A percentile compares a stretch with the other conserved stretches of the same genome.
phyloP scores from a whole-genome alignment of 163 green algal genomes.

The Trebouxia gelatinosa region DNA sequence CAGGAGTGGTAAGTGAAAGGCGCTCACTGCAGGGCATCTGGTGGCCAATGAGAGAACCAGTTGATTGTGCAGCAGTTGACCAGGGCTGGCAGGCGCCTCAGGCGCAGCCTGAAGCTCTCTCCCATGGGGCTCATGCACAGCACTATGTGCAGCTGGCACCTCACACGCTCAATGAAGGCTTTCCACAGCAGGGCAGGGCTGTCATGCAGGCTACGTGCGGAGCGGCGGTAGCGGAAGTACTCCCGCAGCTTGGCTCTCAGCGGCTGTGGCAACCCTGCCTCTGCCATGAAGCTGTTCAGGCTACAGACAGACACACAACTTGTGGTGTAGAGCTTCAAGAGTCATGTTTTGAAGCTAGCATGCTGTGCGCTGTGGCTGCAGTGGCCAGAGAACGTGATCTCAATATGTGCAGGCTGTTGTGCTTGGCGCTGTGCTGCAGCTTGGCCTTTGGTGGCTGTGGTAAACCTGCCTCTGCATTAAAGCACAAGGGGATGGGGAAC shows the following conservation, averaged over 20 bases:
- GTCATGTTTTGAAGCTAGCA: not conserved
- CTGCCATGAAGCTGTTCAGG: conserved; percentile 25
- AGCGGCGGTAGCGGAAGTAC: conserved; percentile 26
- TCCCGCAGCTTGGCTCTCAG: conserved; percentile 24
- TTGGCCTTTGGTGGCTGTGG: not conserved
- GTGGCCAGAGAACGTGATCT: too few relatives aligned
- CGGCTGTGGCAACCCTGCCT: not conserved
- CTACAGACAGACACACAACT: conserved; percentile 4
- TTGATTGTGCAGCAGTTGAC: conserved; percentile 91
- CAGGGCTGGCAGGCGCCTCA: conserved; percentile 54
- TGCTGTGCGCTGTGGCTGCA: not conserved
- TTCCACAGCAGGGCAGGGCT: not conserved
- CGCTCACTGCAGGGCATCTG: conserved; percentile 70
- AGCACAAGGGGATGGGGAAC: too few relatives aligned
- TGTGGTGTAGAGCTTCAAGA: too few relatives aligned
- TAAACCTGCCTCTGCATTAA: not conserved
- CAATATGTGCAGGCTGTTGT: too few relatives aligned
- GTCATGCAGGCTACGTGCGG: conserved; percentile 20
- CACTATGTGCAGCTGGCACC: conserved; percentile 82
- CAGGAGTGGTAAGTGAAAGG: too few relatives aligned
- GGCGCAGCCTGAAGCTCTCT: conserved; percentile 66
- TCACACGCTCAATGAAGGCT: conserved; percentile 51
- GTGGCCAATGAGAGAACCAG: conserved; percentile 88
- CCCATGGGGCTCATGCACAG: conserved; percentile 84
- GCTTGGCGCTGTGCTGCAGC: too few relatives aligned